phyloP scores from a whole-genome alignment of 345 rosid species.

The Acer campestre region DNA sequence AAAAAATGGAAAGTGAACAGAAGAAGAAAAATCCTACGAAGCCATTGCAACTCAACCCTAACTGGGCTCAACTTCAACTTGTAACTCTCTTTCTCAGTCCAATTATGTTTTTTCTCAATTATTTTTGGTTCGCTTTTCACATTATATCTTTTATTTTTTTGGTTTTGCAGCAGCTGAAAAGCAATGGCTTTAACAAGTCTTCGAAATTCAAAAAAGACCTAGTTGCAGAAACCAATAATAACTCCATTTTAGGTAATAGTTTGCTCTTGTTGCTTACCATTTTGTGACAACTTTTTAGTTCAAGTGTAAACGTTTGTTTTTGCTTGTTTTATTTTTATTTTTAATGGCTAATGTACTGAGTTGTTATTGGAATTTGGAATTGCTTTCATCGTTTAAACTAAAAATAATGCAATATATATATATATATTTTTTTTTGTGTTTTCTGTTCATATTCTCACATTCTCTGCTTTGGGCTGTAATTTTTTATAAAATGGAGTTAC shows the following conservation, averaged over 20 bases:
- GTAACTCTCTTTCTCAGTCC: conserved; percentile 4
- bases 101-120: not conserved
- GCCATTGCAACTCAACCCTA: conserved; percentile 15
- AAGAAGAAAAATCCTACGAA: conserved; percentile 15
- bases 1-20: conserved; percentile 4
- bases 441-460: not conserved
- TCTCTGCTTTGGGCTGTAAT: not conserved
- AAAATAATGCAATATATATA: not conserved
- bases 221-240: not conserved
- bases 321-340: too few relatives aligned
- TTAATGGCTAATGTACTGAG: not conserved
- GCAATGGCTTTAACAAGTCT: conserved; percentile 14
- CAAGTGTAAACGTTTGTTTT: too few relatives aligned
- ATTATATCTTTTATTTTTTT: not conserved
- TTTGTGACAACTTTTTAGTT: not conserved
- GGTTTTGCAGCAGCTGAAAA: conserved; percentile 20
- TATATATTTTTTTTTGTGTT: not conserved
- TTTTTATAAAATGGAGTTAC: not conserved
- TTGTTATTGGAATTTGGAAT: not conserved
- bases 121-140: not conserved
- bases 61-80: conserved; percentile 24
- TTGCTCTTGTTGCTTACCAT: not conserved
- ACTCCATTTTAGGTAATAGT: conserved; percentile 17
- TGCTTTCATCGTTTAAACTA: not conserved
- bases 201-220: conserved; percentile 6